Evolutionary conservation across 345 rosid species (phyloP).

Genomic region (Citrus hindsii): DNA sequence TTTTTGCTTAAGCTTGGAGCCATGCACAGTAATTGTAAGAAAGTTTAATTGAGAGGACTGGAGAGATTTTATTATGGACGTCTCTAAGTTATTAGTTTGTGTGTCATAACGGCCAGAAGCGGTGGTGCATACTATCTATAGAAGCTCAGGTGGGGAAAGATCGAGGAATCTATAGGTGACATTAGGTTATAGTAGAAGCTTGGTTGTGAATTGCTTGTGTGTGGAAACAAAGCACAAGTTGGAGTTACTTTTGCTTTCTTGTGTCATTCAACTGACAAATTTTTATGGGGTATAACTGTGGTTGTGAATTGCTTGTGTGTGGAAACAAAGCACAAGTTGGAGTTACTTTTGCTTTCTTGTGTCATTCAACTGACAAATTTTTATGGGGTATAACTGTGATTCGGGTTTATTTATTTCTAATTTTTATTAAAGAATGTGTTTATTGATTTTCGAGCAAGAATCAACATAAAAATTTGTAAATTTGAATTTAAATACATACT

Average conservation of each 20-base stretch:
- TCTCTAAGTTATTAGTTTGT: neutral
- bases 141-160: neutral
- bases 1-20: constrained; percentile 27
- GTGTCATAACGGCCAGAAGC: neutral
- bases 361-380: neutral
- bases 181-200: neutral
- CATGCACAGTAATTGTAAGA: neutral
- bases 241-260: neutral
- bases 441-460: no score
- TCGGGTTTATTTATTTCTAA: neutral
- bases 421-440: no score
- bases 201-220: neutral
- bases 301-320: neutral
- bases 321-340: neutral
- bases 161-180: neutral
- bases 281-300: neutral
- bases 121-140: constrained; percentile 6
- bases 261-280: neutral
- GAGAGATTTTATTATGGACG: no score
- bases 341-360: neutral
- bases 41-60: no score
- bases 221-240: neutral
- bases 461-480: no score
- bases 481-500: no score
- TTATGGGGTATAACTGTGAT: neutral